Percentiles rank a stretch among this genome's conserved stretches.
Evolutionary conservation across 768 basidiomycete species (phyloP).

Genomic region (Collybia nuda): DNA sequence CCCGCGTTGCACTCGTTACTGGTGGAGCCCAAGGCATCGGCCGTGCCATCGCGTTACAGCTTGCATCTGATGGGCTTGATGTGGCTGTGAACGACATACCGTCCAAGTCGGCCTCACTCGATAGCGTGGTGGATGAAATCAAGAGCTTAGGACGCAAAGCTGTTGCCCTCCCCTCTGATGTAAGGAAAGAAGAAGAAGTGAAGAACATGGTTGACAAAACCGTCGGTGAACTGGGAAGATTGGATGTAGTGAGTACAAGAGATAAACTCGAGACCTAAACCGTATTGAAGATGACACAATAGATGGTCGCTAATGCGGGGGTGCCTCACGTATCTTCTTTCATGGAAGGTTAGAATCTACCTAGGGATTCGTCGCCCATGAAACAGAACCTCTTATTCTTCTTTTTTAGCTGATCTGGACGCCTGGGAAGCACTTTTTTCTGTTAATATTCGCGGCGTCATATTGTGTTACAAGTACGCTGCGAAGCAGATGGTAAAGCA

Average conservation of each 20-base stretch:
- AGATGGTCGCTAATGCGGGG: conserved; percentile 51
- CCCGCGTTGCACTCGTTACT: conserved; percentile 1
- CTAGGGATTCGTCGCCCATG: no score
- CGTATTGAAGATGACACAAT: no score
- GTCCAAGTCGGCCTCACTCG: not conserved
- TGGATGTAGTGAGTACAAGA: conserved; percentile 2
- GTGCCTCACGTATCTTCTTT: conserved; percentile 9
- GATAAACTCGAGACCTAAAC: not conserved
- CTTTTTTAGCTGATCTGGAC: conserved; percentile 7
- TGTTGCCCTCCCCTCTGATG: not conserved
- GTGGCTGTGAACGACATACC: conserved; percentile 2
- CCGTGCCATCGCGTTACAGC: not conserved
- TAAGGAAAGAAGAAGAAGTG: conserved; percentile 2
- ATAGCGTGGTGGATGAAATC: not conserved
- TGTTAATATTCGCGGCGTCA: conserved; percentile 5
- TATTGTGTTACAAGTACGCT: conserved; percentile 13
- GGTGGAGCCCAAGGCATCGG: conserved; percentile 3
- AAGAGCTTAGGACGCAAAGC: not conserved
- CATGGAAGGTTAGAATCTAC: conserved; percentile 15
- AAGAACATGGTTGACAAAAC: not conserved
- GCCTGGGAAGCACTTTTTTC: conserved; percentile 6
- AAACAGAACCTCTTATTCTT: no score
- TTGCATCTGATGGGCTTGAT: conserved; percentile 4
- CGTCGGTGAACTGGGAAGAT: not conserved
- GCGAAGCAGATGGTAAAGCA: conserved; percentile 12